Conservation (phyloP, 2,329 filamentous ascomycete species). For the Thielaviopsis ethacetica region DNA sequence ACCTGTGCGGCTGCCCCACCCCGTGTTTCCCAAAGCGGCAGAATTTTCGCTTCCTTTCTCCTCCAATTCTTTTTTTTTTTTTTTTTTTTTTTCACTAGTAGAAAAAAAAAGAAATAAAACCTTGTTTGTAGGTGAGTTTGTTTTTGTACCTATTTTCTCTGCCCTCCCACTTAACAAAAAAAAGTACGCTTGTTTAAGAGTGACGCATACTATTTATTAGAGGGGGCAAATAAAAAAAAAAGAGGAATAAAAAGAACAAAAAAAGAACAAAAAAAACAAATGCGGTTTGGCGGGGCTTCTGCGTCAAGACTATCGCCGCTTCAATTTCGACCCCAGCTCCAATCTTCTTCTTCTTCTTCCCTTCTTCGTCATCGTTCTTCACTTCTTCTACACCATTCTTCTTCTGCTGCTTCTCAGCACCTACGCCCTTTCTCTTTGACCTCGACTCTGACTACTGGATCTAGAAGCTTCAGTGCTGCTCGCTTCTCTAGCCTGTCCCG, state of each 20-base stretch:
- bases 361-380: background rate
- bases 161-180: background rate
- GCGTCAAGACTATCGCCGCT: background rate
- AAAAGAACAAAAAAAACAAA: conserved; percentile 1
- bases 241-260: background rate
- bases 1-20: background rate
- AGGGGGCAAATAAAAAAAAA: background rate
- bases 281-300: conserved; percentile 6
- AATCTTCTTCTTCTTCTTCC: background rate
- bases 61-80: conserved; percentile 3
- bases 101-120: background rate
- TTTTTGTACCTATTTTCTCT: background rate
- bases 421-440: background rate
- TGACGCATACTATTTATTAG: background rate
- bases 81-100: background rate
- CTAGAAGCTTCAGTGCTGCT: too few relatives aligned
- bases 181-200: background rate
- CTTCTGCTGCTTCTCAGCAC: background rate
- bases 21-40: background rate
- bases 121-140: background rate
- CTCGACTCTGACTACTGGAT: background rate
- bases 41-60: background rate
- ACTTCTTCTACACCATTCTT: background rate
- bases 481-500: background rate
- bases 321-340: background rate